Percentiles rank a stretch among this genome's conserved stretches.
These are phyloP conservation scores for Lachancea quebecensis DNA, from an alignment of 805 yeast genomes.

Conservation along the genomic window DNA sequence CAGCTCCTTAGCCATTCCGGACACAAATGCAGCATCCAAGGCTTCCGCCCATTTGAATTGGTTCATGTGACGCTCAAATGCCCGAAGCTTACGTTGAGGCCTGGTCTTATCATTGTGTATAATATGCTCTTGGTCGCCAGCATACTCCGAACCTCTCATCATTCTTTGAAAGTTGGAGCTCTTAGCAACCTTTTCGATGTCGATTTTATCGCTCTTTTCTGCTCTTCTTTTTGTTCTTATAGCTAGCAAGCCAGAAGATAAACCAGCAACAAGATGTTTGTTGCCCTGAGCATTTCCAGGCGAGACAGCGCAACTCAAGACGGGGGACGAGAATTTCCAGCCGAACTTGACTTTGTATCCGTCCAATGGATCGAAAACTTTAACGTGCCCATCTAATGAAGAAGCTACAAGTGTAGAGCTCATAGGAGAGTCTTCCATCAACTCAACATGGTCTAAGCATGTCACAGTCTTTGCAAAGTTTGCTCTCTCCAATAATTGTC, in stretches of 20 bases:
- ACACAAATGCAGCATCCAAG: conserved; percentile 72
- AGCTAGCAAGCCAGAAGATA: conserved; percentile 81
- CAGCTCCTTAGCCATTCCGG: conserved; percentile 73
- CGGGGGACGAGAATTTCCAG: conserved; percentile 96
- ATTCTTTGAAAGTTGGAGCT: conserved; percentile 67
- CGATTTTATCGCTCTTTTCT: conserved; percentile 20
- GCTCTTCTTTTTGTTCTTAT: conserved; percentile 79
- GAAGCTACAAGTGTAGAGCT: conserved; percentile 69
- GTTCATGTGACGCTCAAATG: conserved; percentile 76
- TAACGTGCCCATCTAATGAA: conserved; percentile 94
- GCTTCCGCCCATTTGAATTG: conserved; percentile 93
- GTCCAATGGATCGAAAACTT: conserved; percentile 75
- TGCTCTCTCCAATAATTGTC: conserved; percentile 58
- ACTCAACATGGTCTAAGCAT: conserved; percentile 41
- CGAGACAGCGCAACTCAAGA: conserved; percentile 80
- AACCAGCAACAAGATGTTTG: conserved; percentile 87
- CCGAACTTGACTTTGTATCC: conserved; percentile 90
- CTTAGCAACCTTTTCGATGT: conserved; percentile 13
- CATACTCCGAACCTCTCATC: conserved; percentile 86
- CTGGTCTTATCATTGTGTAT: conserved; percentile 53
- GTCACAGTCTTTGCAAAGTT: conserved; percentile 95
- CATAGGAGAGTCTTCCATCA: conserved; percentile 27
- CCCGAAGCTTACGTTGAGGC: conserved; percentile 59
- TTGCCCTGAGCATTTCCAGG: conserved; percentile 44
- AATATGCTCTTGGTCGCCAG: conserved; percentile 80